A percentile compares a stretch with the other conserved stretches of the same genome.
phyloP scores from a whole-genome alignment of 768 basidiomycete species.

The Boletus sp. region DNA sequence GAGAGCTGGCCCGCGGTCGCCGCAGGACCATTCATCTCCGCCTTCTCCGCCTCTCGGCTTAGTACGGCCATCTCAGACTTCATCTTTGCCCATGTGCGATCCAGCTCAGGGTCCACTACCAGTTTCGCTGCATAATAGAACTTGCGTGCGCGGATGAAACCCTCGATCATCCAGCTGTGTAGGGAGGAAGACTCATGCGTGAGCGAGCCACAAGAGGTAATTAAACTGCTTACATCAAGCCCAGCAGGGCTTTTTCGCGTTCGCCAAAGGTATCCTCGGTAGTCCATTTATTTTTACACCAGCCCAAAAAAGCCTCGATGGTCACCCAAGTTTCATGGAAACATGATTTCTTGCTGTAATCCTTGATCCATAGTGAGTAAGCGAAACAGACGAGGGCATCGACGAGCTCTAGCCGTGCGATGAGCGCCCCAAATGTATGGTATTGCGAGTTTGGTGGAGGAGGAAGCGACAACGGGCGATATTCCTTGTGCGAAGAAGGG shows the following conservation, averaged over 20 bases:
- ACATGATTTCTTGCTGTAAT: constrained; percentile 55
- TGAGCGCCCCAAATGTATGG: constrained; percentile 70
- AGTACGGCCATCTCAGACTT: constrained; percentile 31
- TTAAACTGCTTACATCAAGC: constrained; percentile 65
- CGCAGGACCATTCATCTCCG: constrained; percentile 32
- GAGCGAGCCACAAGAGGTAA: constrained; percentile 19
- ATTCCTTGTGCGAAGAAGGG: constrained; percentile 59
- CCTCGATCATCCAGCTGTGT: constrained; percentile 74
- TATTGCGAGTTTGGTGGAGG: constrained; percentile 66
- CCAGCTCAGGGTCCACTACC: constrained; percentile 33
- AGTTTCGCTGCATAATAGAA: constrained; percentile 38
- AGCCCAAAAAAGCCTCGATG: constrained; percentile 63
- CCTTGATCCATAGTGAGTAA: constrained; percentile 79
- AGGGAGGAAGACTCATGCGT: constrained; percentile 21
- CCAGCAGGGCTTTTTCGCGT: constrained; percentile 59
- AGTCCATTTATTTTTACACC: constrained; percentile 71
- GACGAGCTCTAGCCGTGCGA: constrained; percentile 74
- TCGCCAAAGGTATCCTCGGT: constrained; percentile 42
- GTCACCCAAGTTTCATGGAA: constrained; percentile 63
- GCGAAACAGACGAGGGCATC: constrained; percentile 83
- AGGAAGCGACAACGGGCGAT: constrained; percentile 58
- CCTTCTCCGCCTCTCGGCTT: constrained; percentile 34
- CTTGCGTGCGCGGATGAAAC: constrained; percentile 60
- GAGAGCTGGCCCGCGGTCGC: constrained; percentile 26
- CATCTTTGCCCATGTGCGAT: constrained; percentile 34